These are phyloP conservation scores for Boletellus ananiceps DNA, from an alignment of 768 basidiomycete species.

Conservation along the genomic window DNA sequence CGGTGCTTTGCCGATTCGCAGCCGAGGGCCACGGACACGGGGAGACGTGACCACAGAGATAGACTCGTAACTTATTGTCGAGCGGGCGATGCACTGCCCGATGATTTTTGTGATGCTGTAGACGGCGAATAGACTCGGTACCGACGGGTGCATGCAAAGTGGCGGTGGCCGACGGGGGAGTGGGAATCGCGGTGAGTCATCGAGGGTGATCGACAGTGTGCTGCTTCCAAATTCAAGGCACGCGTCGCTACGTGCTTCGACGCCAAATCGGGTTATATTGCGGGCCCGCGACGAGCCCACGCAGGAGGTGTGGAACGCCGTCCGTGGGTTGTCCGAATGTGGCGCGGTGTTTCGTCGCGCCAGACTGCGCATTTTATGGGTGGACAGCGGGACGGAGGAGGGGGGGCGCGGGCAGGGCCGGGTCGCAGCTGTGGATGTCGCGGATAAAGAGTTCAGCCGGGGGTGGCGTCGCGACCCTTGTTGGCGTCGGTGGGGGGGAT, in stretches of 20 bases:
- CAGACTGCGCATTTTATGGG: too few relatives aligned
- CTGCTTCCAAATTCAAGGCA: conserved; percentile 26
- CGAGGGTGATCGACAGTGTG: conserved; percentile 30
- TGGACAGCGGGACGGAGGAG: neutral
- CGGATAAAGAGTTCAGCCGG: conserved; percentile 11
- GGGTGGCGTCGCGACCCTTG: conserved; percentile 11
- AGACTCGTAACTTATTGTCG: conserved; percentile 8
- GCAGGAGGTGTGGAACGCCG: too few relatives aligned
- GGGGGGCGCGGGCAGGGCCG: neutral
- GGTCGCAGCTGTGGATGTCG: neutral
- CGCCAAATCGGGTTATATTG: conserved; percentile 17
- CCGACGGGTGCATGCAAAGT: conserved; percentile 1
- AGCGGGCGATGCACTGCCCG: too few relatives aligned
- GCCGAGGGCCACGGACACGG: conserved; percentile 38
- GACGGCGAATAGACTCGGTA: conserved; percentile 14
- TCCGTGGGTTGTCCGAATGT: too few relatives aligned
- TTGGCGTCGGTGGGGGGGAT: conserved; percentile 12
- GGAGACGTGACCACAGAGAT: neutral
- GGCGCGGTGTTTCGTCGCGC: neutral
- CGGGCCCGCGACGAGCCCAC: neutral
- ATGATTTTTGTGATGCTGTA: neutral
- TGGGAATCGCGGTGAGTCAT: conserved; percentile 7
- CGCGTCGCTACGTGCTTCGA: conserved; percentile 14
- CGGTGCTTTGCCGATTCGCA: conserved; percentile 47
- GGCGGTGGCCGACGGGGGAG: conserved; percentile 11